These are phyloP conservation scores for Corniculantispora saksenae DNA, from an alignment of 2,329 filamentous ascomycete species.

Conservation along the genomic window DNA sequence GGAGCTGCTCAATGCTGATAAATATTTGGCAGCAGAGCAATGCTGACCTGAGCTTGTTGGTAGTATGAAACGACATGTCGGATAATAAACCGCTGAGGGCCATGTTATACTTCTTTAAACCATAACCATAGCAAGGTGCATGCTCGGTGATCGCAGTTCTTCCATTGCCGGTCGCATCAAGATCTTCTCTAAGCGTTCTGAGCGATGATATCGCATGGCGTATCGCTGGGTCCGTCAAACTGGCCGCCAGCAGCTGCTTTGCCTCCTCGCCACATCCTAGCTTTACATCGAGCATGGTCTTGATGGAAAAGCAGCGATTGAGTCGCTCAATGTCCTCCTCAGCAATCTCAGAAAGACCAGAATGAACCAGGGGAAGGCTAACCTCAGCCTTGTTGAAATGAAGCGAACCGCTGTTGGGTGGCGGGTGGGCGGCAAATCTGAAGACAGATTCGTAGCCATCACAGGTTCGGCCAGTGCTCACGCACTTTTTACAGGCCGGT, in stretches of 20 bases:
- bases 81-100: slow-evolving; percentile 42
- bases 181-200: slow-evolving; percentile 39
- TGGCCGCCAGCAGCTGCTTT: slow-evolving; percentile 40
- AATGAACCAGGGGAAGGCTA: slow-evolving; percentile 24
- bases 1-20: slow-evolving; percentile 49
- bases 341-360: slow-evolving; percentile 22
- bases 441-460: slow-evolving; percentile 46
- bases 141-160: slow-evolving; percentile 30
- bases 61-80: slow-evolving; percentile 35
- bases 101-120: slow-evolving; percentile 44
- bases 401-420: slow-evolving; percentile 20
- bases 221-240: slow-evolving; percentile 36
- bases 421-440: slow-evolving; percentile 28
- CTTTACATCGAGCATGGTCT: slow-evolving; percentile 41
- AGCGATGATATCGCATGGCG: slow-evolving; percentile 43
- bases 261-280: slow-evolving; percentile 41
- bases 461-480: slow-evolving; percentile 42
- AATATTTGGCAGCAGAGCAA: slow-evolving; percentile 49
- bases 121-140: slow-evolving; percentile 35
- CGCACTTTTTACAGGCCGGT: slow-evolving; percentile 37
- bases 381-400: slow-evolving; percentile 5
- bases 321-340: slow-evolving; percentile 36
- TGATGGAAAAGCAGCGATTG: slow-evolving; percentile 43
- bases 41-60: slow-evolving; percentile 37
- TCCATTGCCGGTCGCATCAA: slow-evolving; percentile 35